phyloP scores from a whole-genome alignment of 805 yeast species.

The Monosporozyma servazzii region DNA sequence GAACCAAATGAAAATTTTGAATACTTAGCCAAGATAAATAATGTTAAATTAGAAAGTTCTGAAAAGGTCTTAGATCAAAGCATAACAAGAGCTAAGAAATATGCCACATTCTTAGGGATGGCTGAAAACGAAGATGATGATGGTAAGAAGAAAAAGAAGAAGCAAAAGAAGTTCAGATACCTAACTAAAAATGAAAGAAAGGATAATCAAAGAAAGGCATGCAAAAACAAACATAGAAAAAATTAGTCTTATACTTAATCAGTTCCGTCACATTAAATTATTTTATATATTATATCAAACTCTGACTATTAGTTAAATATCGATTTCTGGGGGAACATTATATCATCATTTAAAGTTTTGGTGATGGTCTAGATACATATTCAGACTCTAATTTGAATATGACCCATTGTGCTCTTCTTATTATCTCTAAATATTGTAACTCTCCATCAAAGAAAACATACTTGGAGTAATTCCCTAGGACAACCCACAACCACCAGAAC shows the following conservation, averaged over 20 bases:
- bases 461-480: slow-evolving; percentile 28
- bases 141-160: slow-evolving; percentile 20
- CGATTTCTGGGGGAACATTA: neutral
- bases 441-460: slow-evolving; percentile 42
- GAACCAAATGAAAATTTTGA: slow-evolving; percentile 46
- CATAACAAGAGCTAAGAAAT: slow-evolving; percentile 69
- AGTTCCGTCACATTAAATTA: neutral
- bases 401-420: slow-evolving; percentile 87
- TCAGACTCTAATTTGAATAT: slow-evolving; percentile 78
- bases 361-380: slow-evolving; percentile 24
- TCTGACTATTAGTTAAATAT: neutral
- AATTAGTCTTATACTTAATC: neutral
- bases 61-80: slow-evolving; percentile 65
- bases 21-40: slow-evolving; percentile 51
- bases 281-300: neutral
- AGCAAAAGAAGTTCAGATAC: slow-evolving; percentile 76
- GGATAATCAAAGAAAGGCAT: slow-evolving; percentile 42
- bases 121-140: slow-evolving; percentile 32
- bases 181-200: slow-evolving; percentile 73
- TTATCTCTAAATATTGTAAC: slow-evolving; percentile 63
- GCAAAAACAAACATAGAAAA: slow-evolving; percentile 29
- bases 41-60: slow-evolving; percentile 61
- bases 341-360: neutral
- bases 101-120: slow-evolving; percentile 60
- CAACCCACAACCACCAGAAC: slow-evolving; percentile 64